A percentile compares a stretch with the other conserved stretches of the same genome.
phyloP scores from a whole-genome alignment of 345 rosid species.

The Physaria fendleri region DNA sequence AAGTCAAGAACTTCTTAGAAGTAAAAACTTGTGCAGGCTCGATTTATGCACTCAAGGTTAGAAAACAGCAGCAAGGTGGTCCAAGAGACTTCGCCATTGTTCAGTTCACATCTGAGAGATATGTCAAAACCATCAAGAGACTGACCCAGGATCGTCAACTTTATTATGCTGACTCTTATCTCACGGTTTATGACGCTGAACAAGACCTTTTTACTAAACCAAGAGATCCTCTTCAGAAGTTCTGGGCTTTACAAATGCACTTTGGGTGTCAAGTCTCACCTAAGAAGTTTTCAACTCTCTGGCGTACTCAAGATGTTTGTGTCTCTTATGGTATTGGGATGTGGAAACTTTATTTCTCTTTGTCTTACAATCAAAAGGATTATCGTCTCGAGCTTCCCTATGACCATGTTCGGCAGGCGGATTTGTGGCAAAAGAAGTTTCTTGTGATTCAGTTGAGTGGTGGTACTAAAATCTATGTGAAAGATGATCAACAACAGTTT shows the following conservation, averaged over 20 bases:
- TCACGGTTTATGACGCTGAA: too few relatives aligned
- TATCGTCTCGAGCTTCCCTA: slow-evolving; percentile 67
- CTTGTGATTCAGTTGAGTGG: slow-evolving; percentile 74
- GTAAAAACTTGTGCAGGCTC: too few relatives aligned
- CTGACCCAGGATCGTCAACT: too few relatives aligned
- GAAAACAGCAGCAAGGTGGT: too few relatives aligned
- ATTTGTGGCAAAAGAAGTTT: slow-evolving; percentile 33
- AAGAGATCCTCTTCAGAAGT: slow-evolving; percentile 28
- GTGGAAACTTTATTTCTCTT: slow-evolving; percentile 42
- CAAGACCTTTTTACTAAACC: too few relatives aligned
- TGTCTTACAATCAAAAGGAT: slow-evolving; percentile 28
- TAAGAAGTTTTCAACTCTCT: slow-evolving; percentile 39
- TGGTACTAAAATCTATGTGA: slow-evolving; percentile 53
- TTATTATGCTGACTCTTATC: too few relatives aligned
- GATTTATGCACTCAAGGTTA: too few relatives aligned
- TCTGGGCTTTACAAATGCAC: slow-evolving; percentile 36
- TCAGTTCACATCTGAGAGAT: too few relatives aligned
- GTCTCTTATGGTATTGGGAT: slow-evolving; percentile 49
- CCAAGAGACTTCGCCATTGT: too few relatives aligned
- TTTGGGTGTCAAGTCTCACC: slow-evolving; percentile 66
- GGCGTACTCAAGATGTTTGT: slow-evolving; percentile 35
- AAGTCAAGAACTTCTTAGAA: too few relatives aligned
- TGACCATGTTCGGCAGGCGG: slow-evolving; percentile 73
- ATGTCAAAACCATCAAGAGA: too few relatives aligned
- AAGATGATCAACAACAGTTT: slow-evolving; percentile 18